phyloP scores from a whole-genome alignment of 2,329 filamentous ascomycete species.

The Pseudogymnoascus sp. region DNA sequence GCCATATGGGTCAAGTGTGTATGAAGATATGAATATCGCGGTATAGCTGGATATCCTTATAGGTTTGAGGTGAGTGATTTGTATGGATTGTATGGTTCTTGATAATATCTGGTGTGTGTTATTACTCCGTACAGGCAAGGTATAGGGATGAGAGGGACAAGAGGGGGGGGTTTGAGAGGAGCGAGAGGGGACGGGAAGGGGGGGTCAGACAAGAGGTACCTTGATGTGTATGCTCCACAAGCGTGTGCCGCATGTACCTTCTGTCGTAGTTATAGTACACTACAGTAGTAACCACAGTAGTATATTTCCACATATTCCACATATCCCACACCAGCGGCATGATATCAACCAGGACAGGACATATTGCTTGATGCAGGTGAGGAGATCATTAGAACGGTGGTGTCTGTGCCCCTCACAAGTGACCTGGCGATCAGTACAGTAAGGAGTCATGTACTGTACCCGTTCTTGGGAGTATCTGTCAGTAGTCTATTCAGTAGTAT shows the following conservation, averaged over 20 bases:
- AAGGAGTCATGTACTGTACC: background rate
- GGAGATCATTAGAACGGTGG: background rate
- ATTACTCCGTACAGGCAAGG: background rate
- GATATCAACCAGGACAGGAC: background rate
- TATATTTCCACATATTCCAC: too few relatives aligned
- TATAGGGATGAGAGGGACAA: background rate
- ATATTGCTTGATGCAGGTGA: constrained; percentile 7
- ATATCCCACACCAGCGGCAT: background rate
- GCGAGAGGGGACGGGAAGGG: background rate
- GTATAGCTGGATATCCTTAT: background rate
- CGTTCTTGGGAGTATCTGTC: background rate
- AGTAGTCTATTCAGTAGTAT: constrained; percentile 6
- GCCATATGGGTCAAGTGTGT: background rate
- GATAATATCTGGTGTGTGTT: background rate
- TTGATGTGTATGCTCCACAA: background rate
- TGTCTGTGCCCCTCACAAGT: constrained; percentile 1
- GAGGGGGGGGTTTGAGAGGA: background rate
- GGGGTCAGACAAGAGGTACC: background rate
- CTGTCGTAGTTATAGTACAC: background rate
- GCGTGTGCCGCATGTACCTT: constrained; percentile 2
- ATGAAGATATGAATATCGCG: background rate
- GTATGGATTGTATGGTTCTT: background rate
- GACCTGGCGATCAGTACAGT: background rate
- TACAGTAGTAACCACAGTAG: too few relatives aligned
- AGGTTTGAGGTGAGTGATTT: background rate